A percentile compares a stretch with the other conserved stretches of the same genome.
Evolutionary conservation across 208 protist species (phyloP).

Genomic region (Acanthamoeba castellanii): DNA sequence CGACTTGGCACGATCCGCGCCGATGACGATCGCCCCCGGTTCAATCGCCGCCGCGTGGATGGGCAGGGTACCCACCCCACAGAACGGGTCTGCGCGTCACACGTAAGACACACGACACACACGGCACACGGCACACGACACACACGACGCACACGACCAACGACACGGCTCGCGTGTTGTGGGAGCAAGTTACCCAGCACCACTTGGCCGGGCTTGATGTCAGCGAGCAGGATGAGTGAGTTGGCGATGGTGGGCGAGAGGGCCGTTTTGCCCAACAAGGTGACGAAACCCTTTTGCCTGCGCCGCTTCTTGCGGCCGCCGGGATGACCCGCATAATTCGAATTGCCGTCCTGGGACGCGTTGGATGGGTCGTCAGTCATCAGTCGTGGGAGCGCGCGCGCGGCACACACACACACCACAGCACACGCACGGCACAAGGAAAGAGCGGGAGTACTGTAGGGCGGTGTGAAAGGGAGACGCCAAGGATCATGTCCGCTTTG

Average conservation of each 20-base stretch:
- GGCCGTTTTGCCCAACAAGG: slow-evolving; percentile 13
- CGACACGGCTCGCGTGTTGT: neutral
- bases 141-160: too few relatives aligned
- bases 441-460: neutral
- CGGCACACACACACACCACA: neutral
- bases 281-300: slow-evolving; percentile 31
- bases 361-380: neutral
- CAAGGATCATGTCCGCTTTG: neutral
- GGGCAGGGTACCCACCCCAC: slow-evolving; percentile 38
- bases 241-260: slow-evolving; percentile 62
- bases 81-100: neutral
- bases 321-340: neutral
- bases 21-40: slow-evolving; percentile 31
- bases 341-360: neutral
- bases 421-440: neutral
- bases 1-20: neutral
- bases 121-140: neutral
- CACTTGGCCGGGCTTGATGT: slow-evolving; percentile 23
- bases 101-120: neutral
- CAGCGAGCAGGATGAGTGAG: slow-evolving; percentile 33
- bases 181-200: neutral
- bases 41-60: slow-evolving; percentile 10
- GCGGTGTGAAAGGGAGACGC: slow-evolving; percentile 12
- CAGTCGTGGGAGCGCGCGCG: neutral
- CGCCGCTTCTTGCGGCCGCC: slow-evolving; percentile 35